Conservation (phyloP, 345 rosid genomes). For the Psidium friedrichsthalianum region DNA sequence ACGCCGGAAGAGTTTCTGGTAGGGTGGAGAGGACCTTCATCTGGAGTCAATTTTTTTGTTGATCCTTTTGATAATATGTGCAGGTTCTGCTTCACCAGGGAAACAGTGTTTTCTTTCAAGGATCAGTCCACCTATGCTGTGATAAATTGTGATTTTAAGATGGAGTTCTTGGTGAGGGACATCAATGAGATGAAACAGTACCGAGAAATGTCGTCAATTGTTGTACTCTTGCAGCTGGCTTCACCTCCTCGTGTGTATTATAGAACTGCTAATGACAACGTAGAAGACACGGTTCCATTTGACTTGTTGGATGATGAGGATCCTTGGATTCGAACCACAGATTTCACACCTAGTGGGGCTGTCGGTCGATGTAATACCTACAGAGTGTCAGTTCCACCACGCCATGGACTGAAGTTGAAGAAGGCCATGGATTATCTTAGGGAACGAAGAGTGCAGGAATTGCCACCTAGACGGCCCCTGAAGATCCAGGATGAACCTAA, state of each 20-base stretch:
- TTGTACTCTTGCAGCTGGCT: slow-evolving; percentile 54
- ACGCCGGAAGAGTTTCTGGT: slow-evolving; percentile 40
- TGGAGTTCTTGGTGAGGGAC: slow-evolving; percentile 73
- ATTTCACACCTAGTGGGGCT: slow-evolving; percentile 65
- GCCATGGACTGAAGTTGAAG: slow-evolving; percentile 45
- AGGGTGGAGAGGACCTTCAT: slow-evolving; percentile 58
- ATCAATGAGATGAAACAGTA: slow-evolving; percentile 46
- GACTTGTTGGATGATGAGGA: slow-evolving; percentile 91
- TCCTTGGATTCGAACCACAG: slow-evolving; percentile 92
- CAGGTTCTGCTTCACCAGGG: slow-evolving; percentile 55
- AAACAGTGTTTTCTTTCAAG: slow-evolving; percentile 60
- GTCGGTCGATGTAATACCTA: slow-evolving; percentile 60
- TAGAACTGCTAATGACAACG: slow-evolving; percentile 79
- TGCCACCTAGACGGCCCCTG: slow-evolving; percentile 21
- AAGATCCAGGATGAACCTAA: slow-evolving; percentile 44
- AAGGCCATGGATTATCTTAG: slow-evolving; percentile 39
- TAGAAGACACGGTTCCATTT: slow-evolving; percentile 32
- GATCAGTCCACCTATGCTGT: slow-evolving; percentile 29
- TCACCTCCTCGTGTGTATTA: slow-evolving; percentile 70
- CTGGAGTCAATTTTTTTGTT: slow-evolving; percentile 57
- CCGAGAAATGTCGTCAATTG: slow-evolving; percentile 15
- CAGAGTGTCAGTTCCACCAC: slow-evolving; percentile 48
- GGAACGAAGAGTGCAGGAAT: slow-evolving; percentile 42
- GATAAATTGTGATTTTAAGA: slow-evolving; percentile 68
- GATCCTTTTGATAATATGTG: slow-evolving; percentile 81